Evolutionary conservation across 169 alveolate genomes (phyloP), one percentile per base, ranked within the genome.

Genomic region (Cyclospora cayetanensis): DNA sequence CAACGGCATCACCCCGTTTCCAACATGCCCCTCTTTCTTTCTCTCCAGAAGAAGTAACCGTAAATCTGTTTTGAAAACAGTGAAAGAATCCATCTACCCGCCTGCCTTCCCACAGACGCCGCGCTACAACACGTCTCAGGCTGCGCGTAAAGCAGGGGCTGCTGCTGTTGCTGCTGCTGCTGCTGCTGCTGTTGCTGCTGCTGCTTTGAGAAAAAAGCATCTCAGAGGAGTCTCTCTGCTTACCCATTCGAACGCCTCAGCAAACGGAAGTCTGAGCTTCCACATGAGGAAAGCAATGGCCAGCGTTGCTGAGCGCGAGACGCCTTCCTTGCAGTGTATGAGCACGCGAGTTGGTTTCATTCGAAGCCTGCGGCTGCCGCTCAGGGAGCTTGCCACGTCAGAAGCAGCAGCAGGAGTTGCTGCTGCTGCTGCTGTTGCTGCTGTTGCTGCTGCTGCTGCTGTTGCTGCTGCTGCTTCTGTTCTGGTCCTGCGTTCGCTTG

Each of bases 311-410:
- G 93, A 88, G 41, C 93, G 41, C 43, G 88, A 70, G 41, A 88
- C 93, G n/a, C 93, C 93, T 88, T 79, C 89, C 22, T 79, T 79
- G 89, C 89, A 79, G 89, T 79, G 89, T 79, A 79, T 79, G 74
- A 79, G 52, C 74, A 79, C 89, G 41, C 31, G 46, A 72, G 46
- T 46, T 50, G 29, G 52, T 25, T 50, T 52, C 74, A 22, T 52
- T 50, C 74, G 29, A 50, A 50, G 37, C 39, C 31, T 77, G 72
- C 70, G 25, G 74, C 52, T 31, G 65, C 52, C 29, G 52, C 35
- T 79, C 52, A 12, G 15, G 72, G 55, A 50, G 72, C 52, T n/a
- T 5, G 41, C 34, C 52, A 68, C 34, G 22, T 29, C n/a, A 37
- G 7, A 41, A 63, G 66, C 27, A 27, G 39, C 65, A 5, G 34